Conservation (phyloP, 1,139 yeast species). For the Suhomyces kunorum region DNA sequence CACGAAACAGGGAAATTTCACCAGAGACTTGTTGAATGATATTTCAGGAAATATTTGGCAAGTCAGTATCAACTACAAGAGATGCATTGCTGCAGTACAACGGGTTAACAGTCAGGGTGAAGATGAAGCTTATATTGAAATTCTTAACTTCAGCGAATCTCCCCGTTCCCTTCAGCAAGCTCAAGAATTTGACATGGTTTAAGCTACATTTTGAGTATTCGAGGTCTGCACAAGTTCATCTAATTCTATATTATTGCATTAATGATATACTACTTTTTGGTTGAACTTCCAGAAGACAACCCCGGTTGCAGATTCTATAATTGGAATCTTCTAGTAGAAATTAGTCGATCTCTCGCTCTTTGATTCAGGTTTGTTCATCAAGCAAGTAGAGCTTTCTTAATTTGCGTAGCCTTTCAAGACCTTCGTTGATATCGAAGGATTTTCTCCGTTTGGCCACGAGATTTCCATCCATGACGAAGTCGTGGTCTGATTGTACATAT, state of each 20-base stretch:
- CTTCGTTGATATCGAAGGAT: constrained; percentile 35
- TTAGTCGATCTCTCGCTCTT: neutral
- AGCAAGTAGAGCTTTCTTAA: constrained; percentile 36
- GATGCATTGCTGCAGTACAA: constrained; percentile 94
- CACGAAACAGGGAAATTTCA: constrained; percentile 70
- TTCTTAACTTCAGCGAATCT: constrained; percentile 73
- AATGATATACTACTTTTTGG: constrained; percentile 2
- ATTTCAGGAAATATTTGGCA: constrained; percentile 92
- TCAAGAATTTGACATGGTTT: constrained; percentile 5
- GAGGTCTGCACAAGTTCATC: neutral
- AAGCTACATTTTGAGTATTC: neutral
- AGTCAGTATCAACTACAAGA: constrained; percentile 77
- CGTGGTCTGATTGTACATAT: constrained; percentile 19
- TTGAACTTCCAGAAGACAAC: constrained; percentile 4
- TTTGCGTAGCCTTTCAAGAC: constrained; percentile 36
- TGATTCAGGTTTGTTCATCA: constrained; percentile 21
- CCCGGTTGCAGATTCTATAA: neutral
- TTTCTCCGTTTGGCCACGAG: constrained; percentile 21
- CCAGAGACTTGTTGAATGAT: constrained; percentile 73
- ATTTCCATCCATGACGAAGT: constrained; percentile 19
- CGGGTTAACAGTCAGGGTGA: constrained; percentile 47
- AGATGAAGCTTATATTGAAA: constrained; percentile 70
- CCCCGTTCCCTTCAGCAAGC: constrained; percentile 14
- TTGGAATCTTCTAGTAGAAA: neutral
- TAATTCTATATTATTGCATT: constrained; percentile 3